Percentiles rank a stretch among this genome's conserved stretches.
These are phyloP conservation scores for Lactarius evosmus DNA, from an alignment of 768 basidiomycete species.

Conservation along the genomic window DNA sequence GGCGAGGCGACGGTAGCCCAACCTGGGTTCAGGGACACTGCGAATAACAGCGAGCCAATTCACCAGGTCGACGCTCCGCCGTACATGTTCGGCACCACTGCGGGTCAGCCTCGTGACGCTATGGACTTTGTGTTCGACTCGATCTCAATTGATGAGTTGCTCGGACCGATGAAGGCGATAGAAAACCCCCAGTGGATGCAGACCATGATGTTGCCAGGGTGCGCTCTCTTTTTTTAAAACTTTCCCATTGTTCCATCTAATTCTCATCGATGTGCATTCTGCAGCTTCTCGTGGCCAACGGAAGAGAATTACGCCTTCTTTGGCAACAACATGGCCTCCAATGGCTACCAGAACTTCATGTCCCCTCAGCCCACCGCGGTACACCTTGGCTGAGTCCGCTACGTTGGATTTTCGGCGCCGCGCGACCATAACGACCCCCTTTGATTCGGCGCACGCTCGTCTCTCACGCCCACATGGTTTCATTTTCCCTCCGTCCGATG, in stretches of 20 bases:
- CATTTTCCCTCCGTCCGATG: too few relatives aligned
- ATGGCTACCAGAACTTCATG: constrained; percentile 1
- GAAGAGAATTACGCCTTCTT: neutral
- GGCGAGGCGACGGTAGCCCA: neutral
- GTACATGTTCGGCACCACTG: constrained; percentile 14
- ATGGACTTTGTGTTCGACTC: constrained; percentile 26
- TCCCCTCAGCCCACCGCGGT: neutral
- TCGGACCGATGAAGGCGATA: constrained; percentile 71
- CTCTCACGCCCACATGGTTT: too few relatives aligned
- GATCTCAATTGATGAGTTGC: constrained; percentile 42
- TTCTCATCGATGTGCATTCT: too few relatives aligned
- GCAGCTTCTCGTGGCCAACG: constrained; percentile 24
- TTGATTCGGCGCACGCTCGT: neutral
- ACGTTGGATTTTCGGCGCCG: neutral
- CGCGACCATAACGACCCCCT: neutral
- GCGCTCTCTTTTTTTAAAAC: constrained; percentile 14
- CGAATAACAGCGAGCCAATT: neutral
- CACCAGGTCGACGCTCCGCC: constrained; percentile 1
- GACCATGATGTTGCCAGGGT: constrained; percentile 88
- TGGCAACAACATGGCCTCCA: neutral
- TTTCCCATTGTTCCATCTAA: neutral
- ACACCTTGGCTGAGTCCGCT: neutral
- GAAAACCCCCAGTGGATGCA: constrained; percentile 72
- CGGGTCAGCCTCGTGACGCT: neutral
- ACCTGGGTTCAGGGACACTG: neutral